Conservation (phyloP, 1,284 basidiomycete genomes). For the Megacollybia platyphylla region DNA sequence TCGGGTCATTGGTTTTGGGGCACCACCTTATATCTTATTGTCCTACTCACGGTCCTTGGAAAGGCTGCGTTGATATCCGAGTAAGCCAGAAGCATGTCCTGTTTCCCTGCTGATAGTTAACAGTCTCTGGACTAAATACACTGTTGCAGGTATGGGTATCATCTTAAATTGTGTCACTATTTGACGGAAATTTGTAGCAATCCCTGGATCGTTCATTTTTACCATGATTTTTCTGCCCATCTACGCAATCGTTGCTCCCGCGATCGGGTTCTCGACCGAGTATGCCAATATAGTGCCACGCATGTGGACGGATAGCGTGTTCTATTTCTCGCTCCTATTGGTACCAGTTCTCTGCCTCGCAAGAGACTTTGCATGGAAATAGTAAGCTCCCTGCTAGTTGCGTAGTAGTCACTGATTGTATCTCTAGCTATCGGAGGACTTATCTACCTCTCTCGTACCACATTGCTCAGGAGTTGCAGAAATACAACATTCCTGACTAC, state of each 20-base stretch:
- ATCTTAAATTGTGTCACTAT: neutral
- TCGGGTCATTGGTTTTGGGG: slow-evolving; percentile 98
- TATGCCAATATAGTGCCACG: slow-evolving; percentile 80
- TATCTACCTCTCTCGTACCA: slow-evolving; percentile 89
- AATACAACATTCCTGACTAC: slow-evolving; percentile 97
- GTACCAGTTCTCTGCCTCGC: slow-evolving; percentile 80
- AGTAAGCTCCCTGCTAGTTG: slow-evolving; percentile 36
- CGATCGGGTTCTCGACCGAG: slow-evolving; percentile 84
- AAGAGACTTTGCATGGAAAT: slow-evolving; percentile 95
- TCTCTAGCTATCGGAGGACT: slow-evolving; percentile 73
- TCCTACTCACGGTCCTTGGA: slow-evolving; percentile 89
- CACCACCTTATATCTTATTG: slow-evolving; percentile 85
- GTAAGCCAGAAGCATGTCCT: slow-evolving; percentile 34
- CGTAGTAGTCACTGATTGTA: slow-evolving; percentile 5
- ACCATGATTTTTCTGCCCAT: slow-evolving; percentile 90
- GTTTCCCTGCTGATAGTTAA: slow-evolving; percentile 7
- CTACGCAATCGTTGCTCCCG: slow-evolving; percentile 83
- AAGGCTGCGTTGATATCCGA: slow-evolving; percentile 97
- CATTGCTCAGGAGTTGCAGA: slow-evolving; percentile 93
- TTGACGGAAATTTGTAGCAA: slow-evolving; percentile 37
- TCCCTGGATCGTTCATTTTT: slow-evolving; percentile 93
- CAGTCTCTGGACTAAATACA: slow-evolving; percentile 99
- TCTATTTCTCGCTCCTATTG: slow-evolving; percentile 86
- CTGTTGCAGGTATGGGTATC: slow-evolving; percentile 59
- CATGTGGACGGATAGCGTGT: slow-evolving; percentile 77